Evolutionary conservation across 495 filamentous ascomycete genomes (phyloP).

Genomic region (Talaromyces borbonicus): DNA sequence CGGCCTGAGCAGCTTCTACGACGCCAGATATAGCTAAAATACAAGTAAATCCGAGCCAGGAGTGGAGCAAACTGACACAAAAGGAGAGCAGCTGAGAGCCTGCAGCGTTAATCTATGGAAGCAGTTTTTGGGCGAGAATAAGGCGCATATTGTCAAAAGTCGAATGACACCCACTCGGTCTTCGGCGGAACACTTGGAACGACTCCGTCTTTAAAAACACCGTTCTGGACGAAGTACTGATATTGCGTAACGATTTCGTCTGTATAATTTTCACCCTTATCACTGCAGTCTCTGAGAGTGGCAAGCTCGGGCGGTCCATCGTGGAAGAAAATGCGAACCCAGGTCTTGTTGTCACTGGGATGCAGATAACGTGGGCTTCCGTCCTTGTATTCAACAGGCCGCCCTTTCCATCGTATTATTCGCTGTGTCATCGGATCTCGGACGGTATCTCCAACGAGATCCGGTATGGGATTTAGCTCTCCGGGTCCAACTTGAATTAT

Average conservation of each 20-base stretch:
- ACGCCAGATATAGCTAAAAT: too few relatives aligned
- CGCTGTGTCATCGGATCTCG: constrained; percentile 26
- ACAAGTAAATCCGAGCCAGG: too few relatives aligned
- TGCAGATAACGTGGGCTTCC: constrained; percentile 41
- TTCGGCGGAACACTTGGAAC: constrained; percentile 66
- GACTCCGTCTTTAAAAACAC: constrained; percentile 49
- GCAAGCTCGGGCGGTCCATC: constrained; percentile 53
- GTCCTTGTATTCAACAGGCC: constrained; percentile 42
- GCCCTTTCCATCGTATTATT: constrained; percentile 44
- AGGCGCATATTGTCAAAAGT: constrained; percentile 44
- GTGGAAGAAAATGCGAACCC: constrained; percentile 56
- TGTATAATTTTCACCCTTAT: constrained; percentile 30
- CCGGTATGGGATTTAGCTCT: constrained; percentile 28
- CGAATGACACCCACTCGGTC: constrained; percentile 62
- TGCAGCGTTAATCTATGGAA: too few relatives aligned
- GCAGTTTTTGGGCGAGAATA: too few relatives aligned
- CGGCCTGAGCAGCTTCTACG: too few relatives aligned
- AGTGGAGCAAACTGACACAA: too few relatives aligned
- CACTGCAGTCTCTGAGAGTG: constrained; percentile 28
- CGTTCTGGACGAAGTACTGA: constrained; percentile 46
- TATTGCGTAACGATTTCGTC: constrained; percentile 48
- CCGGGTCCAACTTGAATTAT: constrained; percentile 20
- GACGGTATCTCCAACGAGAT: constrained; percentile 27
- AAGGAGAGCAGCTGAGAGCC: too few relatives aligned
- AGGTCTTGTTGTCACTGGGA: constrained; percentile 35